Conservation (phyloP, 139 green algal species). For the Chlamydomonas asymmetrica region DNA sequence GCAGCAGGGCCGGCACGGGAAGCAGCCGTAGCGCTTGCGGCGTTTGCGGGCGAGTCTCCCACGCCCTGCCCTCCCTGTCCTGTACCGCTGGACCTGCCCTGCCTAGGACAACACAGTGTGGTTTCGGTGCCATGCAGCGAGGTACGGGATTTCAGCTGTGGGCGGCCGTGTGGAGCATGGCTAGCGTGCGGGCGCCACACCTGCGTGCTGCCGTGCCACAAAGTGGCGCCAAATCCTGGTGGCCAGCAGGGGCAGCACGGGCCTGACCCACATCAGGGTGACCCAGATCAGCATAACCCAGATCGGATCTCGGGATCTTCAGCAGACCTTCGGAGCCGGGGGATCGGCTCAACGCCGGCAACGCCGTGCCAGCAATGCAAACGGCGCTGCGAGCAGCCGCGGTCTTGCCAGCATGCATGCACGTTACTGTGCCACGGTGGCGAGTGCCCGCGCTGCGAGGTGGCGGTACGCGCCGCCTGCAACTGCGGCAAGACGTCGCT, state of each 20-base stretch:
- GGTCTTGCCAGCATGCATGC: slow-evolving; percentile 65
- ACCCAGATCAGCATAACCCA: no score
- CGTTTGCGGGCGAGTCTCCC: background rate
- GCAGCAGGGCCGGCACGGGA: slow-evolving; percentile 13
- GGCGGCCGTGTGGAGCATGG: slow-evolving; percentile 24
- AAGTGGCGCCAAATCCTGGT: background rate
- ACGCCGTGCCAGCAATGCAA: slow-evolving; percentile 53
- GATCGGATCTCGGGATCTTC: no score
- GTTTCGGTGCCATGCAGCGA: slow-evolving; percentile 41
- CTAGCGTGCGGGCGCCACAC: slow-evolving; percentile 73
- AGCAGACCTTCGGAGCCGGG: no score
- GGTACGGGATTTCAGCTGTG: slow-evolving; percentile 50
- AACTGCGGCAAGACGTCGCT: slow-evolving; percentile 68
- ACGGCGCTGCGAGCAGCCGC: slow-evolving; percentile 38
- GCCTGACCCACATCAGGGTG: background rate
- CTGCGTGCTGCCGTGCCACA: slow-evolving; percentile 66
- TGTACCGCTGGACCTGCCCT: slow-evolving; percentile 44
- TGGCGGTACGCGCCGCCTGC: slow-evolving; percentile 35
- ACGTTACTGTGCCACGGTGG: slow-evolving; percentile 56
- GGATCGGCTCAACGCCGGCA: background rate
- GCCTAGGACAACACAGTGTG: slow-evolving; percentile 52
- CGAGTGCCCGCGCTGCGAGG: slow-evolving; percentile 40
- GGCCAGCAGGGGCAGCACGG: background rate
- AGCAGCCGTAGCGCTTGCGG: background rate
- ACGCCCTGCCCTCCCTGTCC: slow-evolving; percentile 59